phyloP scores from a whole-genome alignment of 1,284 basidiomycete species.

The Leccinum solheimii region DNA sequence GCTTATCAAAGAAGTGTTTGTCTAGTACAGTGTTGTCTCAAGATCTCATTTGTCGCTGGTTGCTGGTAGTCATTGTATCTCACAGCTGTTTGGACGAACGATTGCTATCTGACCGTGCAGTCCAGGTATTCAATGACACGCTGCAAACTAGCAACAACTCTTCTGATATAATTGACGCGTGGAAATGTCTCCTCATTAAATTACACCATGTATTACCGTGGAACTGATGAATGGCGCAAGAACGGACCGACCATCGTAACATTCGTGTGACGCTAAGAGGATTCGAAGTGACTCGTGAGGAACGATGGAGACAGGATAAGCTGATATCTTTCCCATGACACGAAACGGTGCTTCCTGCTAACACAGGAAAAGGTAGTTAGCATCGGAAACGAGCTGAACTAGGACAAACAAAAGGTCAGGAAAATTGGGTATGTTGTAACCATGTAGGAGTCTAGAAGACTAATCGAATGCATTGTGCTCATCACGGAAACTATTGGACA shows the following conservation, averaged over 20 bases:
- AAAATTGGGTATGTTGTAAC: slow-evolving; percentile 29
- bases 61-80: background rate
- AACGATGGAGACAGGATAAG: background rate
- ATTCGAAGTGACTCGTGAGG: background rate
- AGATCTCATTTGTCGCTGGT: background rate
- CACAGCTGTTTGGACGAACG: background rate
- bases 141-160: slow-evolving; percentile 2
- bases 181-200: slow-evolving; percentile 7
- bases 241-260: slow-evolving; percentile 3
- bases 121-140: background rate
- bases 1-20: background rate
- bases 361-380: slow-evolving; percentile 12
- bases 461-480: slow-evolving; percentile 68
- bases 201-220: slow-evolving; percentile 16
- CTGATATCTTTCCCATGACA: background rate
- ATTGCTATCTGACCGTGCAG: slow-evolving; percentile 1
- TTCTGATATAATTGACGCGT: slow-evolving; percentile 1
- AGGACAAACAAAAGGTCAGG: slow-evolving; percentile 35
- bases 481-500: slow-evolving; percentile 44
- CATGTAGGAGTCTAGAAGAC: slow-evolving; percentile 73
- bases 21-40: too few relatives aligned
- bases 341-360: slow-evolving; percentile 6
- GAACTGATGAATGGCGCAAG: slow-evolving; percentile 1
- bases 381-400: slow-evolving; percentile 1
- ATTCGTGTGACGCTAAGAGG: slow-evolving; percentile 7